These are phyloP conservation scores for Beauveria brongniartii DNA, from an alignment of 2,329 filamentous ascomycete genomes.

Conservation along the genomic window DNA sequence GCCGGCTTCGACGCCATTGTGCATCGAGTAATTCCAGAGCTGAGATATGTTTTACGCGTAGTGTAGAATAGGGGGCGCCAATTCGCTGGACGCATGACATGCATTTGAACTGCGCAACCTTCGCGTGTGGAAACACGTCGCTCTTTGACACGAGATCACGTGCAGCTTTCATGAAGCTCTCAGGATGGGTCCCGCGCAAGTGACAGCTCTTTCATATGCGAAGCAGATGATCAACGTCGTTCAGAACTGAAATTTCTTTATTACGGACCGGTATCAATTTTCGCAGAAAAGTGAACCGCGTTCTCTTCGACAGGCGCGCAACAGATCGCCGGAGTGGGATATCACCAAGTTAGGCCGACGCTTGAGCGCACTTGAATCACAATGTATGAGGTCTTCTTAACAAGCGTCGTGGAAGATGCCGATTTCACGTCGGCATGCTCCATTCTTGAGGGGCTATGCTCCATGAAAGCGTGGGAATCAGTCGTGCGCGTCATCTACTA, in stretches of 20 bases:
- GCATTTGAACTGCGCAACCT: neutral
- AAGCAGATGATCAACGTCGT: neutral
- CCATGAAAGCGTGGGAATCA: conserved; percentile 43
- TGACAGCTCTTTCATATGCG: neutral
- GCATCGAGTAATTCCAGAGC: neutral
- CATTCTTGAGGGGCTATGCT: conserved; percentile 49
- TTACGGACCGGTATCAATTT: neutral
- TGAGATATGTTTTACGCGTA: neutral
- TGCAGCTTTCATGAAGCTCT: neutral
- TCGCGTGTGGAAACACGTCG: conserved; percentile 4
- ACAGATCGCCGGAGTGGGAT: neutral
- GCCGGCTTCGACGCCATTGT: neutral
- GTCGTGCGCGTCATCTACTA: conserved; percentile 47
- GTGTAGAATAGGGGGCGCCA: neutral
- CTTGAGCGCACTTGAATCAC: neutral
- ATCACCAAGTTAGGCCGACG: neutral
- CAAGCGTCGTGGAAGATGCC: conserved; percentile 40
- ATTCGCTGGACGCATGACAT: neutral
- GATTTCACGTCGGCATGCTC: conserved; percentile 42
- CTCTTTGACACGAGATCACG: conserved; percentile 8
- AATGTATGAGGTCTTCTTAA: conserved; percentile 55
- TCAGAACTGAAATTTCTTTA: neutral
- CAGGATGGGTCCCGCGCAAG: neutral
- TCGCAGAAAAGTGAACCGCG: too few species aligned
- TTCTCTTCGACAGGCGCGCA: too few species aligned